phyloP scores from a whole-genome alignment of 768 basidiomycete genomes.

The Lentinula aciculospora region DNA sequence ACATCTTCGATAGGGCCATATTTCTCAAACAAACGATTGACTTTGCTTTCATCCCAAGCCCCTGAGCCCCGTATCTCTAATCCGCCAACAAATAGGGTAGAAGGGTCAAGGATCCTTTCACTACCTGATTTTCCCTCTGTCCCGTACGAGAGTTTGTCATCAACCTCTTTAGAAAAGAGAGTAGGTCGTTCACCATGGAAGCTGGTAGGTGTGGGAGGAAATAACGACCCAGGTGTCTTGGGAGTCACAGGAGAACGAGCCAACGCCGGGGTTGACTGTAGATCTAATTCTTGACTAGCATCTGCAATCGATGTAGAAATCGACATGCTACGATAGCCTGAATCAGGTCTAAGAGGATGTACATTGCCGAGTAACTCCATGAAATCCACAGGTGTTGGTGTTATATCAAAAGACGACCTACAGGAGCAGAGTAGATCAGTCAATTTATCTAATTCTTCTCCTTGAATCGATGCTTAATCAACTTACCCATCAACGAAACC shows the following conservation, averaged over 20 bases:
- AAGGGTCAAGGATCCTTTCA: slow-evolving; percentile 51
- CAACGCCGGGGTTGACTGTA: slow-evolving; percentile 40
- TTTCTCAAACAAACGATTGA: slow-evolving; percentile 51
- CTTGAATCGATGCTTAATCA: background rate
- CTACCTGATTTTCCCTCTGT: slow-evolving; percentile 7
- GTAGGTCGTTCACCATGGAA: slow-evolving; percentile 21
- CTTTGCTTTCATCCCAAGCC: slow-evolving; percentile 65
- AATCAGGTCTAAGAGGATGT: background rate
- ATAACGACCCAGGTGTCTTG: slow-evolving; percentile 40
- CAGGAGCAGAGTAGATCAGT: background rate
- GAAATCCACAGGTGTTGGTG: background rate
- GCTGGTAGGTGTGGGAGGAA: slow-evolving; percentile 45
- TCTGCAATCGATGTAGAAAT: slow-evolving; percentile 8
- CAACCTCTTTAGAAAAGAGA: background rate
- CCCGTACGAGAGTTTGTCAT: background rate
- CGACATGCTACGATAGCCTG: background rate
- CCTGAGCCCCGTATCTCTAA: slow-evolving; percentile 57
- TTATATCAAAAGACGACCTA: background rate
- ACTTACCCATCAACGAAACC: slow-evolving; percentile 7
- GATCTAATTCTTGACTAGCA: slow-evolving; percentile 15
- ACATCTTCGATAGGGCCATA: slow-evolving; percentile 64
- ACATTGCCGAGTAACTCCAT: background rate
- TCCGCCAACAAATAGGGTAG: slow-evolving; percentile 73
- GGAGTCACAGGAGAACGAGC: slow-evolving; percentile 46
- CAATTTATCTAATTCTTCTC: background rate